Evolutionary conservation across 2,329 filamentous ascomycete genomes (phyloP).

Genomic region (Teratosphaeria zuluensis): DNA sequence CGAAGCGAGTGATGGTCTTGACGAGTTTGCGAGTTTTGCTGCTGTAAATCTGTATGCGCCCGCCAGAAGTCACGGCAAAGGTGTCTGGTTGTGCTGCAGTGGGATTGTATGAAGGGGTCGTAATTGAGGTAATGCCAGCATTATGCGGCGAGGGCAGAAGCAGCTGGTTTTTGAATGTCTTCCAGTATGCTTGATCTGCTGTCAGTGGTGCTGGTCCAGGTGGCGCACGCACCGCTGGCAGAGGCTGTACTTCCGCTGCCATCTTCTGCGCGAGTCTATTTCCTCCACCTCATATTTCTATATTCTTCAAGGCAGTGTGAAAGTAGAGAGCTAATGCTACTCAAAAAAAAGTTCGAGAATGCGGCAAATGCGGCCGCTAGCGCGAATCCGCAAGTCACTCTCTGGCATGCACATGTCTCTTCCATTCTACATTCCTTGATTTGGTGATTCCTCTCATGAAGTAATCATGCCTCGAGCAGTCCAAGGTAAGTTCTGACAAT

Average conservation of each 20-base stretch:
- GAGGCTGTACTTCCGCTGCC: constrained; percentile 75
- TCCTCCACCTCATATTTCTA: not conserved
- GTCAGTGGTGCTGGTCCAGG: constrained; percentile 74
- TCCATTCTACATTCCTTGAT: not conserved
- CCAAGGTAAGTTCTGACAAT: not conserved
- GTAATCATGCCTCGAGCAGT: constrained; percentile 6
- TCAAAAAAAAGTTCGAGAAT: not conserved
- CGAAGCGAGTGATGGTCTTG: constrained; percentile 87
- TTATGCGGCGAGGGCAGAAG: constrained; percentile 84
- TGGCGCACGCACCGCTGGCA: constrained; percentile 73
- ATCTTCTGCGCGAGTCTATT: constrained; percentile 38
- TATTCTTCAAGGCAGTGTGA: not conserved
- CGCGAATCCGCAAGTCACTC: not conserved
- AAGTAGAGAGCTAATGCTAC: not conserved
- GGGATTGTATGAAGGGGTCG: constrained; percentile 29
- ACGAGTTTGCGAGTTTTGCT: constrained; percentile 82
- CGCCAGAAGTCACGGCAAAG: constrained; percentile 91
- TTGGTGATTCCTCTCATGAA: not conserved
- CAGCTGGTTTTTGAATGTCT: constrained; percentile 83
- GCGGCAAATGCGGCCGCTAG: not conserved
- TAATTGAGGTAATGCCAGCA: constrained; percentile 80
- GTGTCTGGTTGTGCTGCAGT: constrained; percentile 44
- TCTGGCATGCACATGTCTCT: not conserved
- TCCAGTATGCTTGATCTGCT: constrained; percentile 93
- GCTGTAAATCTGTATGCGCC: constrained; percentile 87